Evolutionary conservation across 768 basidiomycete genomes (phyloP), one percentile per base, ranked within the genome.

Genomic region (Pleurotus tuoliensis): DNA sequence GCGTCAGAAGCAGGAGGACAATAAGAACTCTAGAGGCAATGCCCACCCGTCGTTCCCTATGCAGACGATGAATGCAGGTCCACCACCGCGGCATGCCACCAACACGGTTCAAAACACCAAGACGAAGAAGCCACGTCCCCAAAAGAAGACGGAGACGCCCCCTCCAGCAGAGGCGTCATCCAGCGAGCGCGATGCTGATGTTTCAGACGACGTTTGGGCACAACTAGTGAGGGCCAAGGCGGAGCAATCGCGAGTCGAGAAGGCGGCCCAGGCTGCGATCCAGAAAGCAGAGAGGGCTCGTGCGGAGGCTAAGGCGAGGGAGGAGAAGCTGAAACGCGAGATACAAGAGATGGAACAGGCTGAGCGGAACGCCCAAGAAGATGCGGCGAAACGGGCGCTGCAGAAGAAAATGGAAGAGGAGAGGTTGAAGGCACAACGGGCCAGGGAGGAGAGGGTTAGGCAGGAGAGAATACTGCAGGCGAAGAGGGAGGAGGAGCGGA

Each of bases 131-230:
- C 12, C 58, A 41, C 34, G 56, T 37, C n/a, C 25, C 38, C 13
- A 57, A 25, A 15, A 53, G 37, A 43, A 41, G 58, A 12, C 53
- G 27, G 15, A 3, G 11, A 13, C 63, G 30, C 58, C 55, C 1
- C 20, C 51, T 11, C 30, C 58, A 16, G 60, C 53, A 22, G 58
- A 46, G 15, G 46, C 15, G 16, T 49, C 50, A 39, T 3, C 55
- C 37, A 52, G 51, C 3, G 61, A 51, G 20, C 75, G 81, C 20
- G 86, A 86, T 64, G 46, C 72, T 16, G 86, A 79, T 0, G 82
- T 87, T 4, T 62, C 75, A 0, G 82, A 87, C 63, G 64, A 62
- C 1, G 64, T 76, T 9, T 87, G 86, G 86, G 24, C 60, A 8
- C 71, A 80, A 58, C 67, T 87, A 0, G 76, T 82, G 58, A 61